Conservation (phyloP, 225 moss, liverwort and hornwort genomes). For the Physcomitrellopsis africana region DNA sequence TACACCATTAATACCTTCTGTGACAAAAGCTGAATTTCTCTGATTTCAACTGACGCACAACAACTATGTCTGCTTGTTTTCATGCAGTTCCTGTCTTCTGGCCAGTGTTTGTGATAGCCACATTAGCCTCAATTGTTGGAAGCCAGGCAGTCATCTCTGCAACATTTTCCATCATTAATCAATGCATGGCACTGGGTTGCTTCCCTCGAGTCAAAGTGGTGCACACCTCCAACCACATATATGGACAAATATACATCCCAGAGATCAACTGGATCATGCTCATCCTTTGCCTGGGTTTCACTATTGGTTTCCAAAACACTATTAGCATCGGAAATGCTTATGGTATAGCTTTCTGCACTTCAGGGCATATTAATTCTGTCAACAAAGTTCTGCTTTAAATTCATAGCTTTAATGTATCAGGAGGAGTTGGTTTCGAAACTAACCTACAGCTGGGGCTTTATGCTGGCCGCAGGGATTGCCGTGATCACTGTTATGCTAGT, state of each 20-base stretch:
- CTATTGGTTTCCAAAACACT: slow-evolving; percentile 49
- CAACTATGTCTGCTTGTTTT: neutral
- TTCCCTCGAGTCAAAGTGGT: slow-evolving; percentile 66
- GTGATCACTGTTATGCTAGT: slow-evolving; percentile 93
- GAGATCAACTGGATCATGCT: slow-evolving; percentile 68
- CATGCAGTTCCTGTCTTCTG: slow-evolving; percentile 57
- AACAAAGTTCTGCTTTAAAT: neutral
- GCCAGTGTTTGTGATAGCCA: slow-evolving; percentile 62
- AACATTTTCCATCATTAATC: slow-evolving; percentile 61
- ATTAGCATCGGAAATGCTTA: slow-evolving; percentile 61
- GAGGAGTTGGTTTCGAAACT: neutral
- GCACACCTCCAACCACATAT: slow-evolving; percentile 57
- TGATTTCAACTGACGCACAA: neutral
- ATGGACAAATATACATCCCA: slow-evolving; percentile 64
- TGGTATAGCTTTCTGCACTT: slow-evolving; percentile 35
- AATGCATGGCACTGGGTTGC: slow-evolving; percentile 62
- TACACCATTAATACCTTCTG: neutral
- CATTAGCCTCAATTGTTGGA: slow-evolving; percentile 58
- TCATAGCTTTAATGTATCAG: neutral
- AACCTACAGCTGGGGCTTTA: slow-evolving; percentile 12
- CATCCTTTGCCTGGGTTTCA: slow-evolving; percentile 45
- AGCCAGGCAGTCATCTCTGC: slow-evolving; percentile 69
- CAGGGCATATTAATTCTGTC: neutral
- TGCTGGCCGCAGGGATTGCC: slow-evolving; percentile 74
- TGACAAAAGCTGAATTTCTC: neutral